phyloP scores from a whole-genome alignment of 495 filamentous ascomycete species.

The Glonium stellatum region DNA sequence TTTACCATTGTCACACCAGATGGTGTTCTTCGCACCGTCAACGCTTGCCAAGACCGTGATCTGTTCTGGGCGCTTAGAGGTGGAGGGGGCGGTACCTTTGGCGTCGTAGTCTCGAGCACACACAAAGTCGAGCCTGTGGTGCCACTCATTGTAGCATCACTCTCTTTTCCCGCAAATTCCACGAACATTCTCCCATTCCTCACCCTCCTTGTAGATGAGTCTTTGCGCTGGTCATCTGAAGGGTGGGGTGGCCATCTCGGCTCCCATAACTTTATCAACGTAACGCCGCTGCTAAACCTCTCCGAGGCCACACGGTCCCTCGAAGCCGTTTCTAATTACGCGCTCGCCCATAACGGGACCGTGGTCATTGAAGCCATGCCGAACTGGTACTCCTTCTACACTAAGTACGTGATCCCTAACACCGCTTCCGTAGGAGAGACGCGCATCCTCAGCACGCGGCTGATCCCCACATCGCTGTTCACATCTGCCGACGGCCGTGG shows the following conservation, averaged over 20 bases:
- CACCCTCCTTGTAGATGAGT: neutral
- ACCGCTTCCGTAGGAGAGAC: neutral
- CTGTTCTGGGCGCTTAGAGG: conserved; percentile 26
- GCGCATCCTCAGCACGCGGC: neutral
- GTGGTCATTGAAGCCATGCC: neutral
- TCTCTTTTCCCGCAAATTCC: too few relatives aligned
- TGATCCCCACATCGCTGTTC: neutral
- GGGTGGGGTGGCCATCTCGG: neutral
- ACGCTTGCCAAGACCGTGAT: conserved; percentile 18
- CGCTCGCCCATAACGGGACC: neutral
- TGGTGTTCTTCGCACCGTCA: conserved; percentile 11
- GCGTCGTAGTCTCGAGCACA: too few relatives aligned
- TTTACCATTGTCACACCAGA: conserved; percentile 21
- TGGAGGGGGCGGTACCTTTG: too few relatives aligned
- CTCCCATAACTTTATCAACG: neutral
- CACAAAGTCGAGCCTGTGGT: too few relatives aligned
- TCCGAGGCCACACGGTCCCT: neutral
- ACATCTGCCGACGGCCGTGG: neutral
- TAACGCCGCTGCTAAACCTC: neutral
- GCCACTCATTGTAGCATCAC: too few relatives aligned
- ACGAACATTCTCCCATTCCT: neutral
- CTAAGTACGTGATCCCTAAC: neutral
- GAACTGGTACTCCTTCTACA: neutral
- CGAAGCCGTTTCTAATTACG: neutral
- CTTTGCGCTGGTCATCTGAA: neutral